phyloP scores from a whole-genome alignment of 2,329 filamentous ascomycete genomes.

The Bisporella sp. region DNA sequence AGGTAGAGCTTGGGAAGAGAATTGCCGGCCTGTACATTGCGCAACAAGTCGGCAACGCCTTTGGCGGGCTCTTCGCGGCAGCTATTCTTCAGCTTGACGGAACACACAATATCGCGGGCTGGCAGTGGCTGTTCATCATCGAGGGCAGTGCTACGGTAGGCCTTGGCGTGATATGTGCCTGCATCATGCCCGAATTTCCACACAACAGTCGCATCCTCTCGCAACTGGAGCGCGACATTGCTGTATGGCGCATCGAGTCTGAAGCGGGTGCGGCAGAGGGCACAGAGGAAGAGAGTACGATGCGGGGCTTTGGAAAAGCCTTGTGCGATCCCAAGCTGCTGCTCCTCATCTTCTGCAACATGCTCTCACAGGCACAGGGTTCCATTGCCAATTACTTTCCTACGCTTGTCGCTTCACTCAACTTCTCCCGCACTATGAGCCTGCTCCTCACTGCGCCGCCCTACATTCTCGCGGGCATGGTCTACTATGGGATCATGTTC shows the following conservation, averaged over 20 bases:
- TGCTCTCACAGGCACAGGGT: conserved; percentile 32
- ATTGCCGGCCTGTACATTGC: conserved; percentile 31
- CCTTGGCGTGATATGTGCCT: conserved; percentile 24
- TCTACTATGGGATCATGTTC: conserved; percentile 30
- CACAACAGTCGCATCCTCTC: conserved; percentile 31
- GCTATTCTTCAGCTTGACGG: conserved; percentile 42
- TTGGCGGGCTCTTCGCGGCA: conserved; percentile 41
- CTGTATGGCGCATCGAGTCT: conserved; percentile 28
- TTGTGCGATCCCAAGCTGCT: conserved; percentile 31
- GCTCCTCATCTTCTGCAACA: conserved; percentile 32
- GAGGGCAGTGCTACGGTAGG: conserved; percentile 36
- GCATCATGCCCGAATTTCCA: conserved; percentile 33
- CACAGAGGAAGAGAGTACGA: conserved; percentile 25
- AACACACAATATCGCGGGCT: conserved; percentile 37
- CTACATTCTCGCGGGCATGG: conserved; percentile 33
- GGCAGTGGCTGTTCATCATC: conserved; percentile 45
- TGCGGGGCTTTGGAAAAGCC: conserved; percentile 24
- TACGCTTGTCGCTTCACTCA: conserved; percentile 28
- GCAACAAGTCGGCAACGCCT: conserved; percentile 34
- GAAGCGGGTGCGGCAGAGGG: conserved; percentile 34
- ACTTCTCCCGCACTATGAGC: conserved; percentile 31
- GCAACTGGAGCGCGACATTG: conserved; percentile 18
- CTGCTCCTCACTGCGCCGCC: conserved; percentile 40
- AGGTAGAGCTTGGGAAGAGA: conserved; percentile 31
- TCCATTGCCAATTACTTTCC: conserved; percentile 32